Conservation (phyloP, 345 rosid species). For the Aegle marmelos region DNA sequence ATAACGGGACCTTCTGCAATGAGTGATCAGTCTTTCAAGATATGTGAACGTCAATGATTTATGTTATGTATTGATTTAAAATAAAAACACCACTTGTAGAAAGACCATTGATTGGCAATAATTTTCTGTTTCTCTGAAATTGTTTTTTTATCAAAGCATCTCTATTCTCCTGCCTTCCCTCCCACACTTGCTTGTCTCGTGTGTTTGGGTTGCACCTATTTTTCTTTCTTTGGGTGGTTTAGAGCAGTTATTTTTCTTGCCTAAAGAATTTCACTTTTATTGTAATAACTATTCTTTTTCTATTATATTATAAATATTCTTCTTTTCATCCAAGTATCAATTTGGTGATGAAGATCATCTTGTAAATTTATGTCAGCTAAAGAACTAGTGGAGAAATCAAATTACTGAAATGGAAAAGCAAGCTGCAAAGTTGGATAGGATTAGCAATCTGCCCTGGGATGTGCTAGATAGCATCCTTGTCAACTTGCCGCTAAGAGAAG, state of each 20-base stretch:
- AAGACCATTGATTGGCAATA: not conserved
- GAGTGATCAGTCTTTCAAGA: not conserved
- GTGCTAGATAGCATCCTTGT: slow-evolving; percentile 27
- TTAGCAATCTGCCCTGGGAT: slow-evolving; percentile 30
- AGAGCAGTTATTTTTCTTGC: not conserved
- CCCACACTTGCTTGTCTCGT: not conserved
- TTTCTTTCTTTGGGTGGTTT: not conserved
- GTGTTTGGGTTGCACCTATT: not conserved
- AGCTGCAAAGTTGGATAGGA: slow-evolving; percentile 20
- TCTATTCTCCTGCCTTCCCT: not conserved
- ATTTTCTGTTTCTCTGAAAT: not conserved
- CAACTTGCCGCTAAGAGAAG: slow-evolving; percentile 30
- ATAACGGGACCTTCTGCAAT: not conserved
- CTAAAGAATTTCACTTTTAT: not conserved
- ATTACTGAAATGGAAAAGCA: slow-evolving; percentile 10
- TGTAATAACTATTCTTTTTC: not conserved
- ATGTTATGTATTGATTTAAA: not conserved
- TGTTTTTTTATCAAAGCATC: not conserved
- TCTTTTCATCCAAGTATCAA: not conserved
- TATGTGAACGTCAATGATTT: not conserved
- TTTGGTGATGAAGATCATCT: not conserved
- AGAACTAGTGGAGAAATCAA: not conserved
- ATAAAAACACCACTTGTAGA: not conserved
- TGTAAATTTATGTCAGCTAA: not conserved
- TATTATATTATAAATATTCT: not conserved